Base-by-base conservation (phyloP, 2,329 filamentous ascomycete genomes). In the Alternaria sp. region DNA sequence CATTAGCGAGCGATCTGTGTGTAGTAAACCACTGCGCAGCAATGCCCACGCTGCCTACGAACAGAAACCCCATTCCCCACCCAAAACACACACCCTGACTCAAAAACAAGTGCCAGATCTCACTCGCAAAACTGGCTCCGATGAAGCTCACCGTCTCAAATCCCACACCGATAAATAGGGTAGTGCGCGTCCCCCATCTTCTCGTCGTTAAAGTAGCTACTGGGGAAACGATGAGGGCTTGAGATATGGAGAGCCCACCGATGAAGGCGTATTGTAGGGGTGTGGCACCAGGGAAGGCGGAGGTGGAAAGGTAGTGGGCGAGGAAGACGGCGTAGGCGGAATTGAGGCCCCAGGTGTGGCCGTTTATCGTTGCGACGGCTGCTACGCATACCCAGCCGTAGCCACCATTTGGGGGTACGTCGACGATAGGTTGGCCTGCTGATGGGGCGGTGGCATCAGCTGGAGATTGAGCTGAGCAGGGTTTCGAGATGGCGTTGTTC, bases 51-150 rank as follows among this genome's bases (percentile, higher is more conserved):
- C 84, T 87, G 0, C 87, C 86, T 0, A 91, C 90, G 73, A 93
- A 94, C 10, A 90, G 81, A 59, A 94, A 89, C 0, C 92, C 92
- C 85, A 94, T 90, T 3, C 91, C 92, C 22, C 90, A 76, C n/a
- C 92, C 92, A 64, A 94, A 94, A 55, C 88, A 86, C 3, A 94
- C 72, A 5, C 92, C 92, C 73, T 94, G 92, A 6, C 85, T 86
- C 0, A 94, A 84, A 59, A 93, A 89, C 0, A 95, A 83, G 36
- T 94, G 91, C 89, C 91, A 94, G 59, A 92, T 89, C 57, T 86
- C 72, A 16, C 74, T 81, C 0, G 90, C 86, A 68, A 93, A 93
- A 14, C 88, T 90, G 8, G 92, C 91, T 2, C 86, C 87, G 45
- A 93, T 85, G 62, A 94, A 85, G 22, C 87, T 88, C 9, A 82